Conservation (phyloP, 192 early-diverging fungal species). For the Paraglomus occultum region DNA sequence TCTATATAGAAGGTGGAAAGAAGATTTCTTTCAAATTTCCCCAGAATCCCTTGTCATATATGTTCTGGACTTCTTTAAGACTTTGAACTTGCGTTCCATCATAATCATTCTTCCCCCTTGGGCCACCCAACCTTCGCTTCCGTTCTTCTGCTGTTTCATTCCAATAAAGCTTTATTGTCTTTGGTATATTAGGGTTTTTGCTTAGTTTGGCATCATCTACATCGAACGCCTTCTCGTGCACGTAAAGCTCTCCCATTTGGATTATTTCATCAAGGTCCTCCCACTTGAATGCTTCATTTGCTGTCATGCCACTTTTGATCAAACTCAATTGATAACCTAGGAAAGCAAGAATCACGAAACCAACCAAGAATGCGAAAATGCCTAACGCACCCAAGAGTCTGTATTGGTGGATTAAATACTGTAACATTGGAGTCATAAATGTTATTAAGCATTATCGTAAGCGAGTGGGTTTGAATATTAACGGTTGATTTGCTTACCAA, state of each 20-base stretch:
- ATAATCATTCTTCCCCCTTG: conserved; percentile 9
- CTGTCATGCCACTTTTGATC: conserved; percentile 44
- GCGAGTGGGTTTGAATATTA: background rate
- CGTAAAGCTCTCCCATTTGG: conserved; percentile 40
- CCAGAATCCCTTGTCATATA: conserved; percentile 38
- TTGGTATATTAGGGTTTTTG: background rate
- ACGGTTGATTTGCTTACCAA: conserved; percentile 37
- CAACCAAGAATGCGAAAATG: conserved; percentile 44
- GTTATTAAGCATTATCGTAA: background rate
- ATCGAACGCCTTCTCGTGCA: conserved; percentile 5
- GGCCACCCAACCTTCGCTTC: background rate
- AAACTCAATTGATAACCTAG: conserved; percentile 50
- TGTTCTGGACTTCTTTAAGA: conserved; percentile 38
- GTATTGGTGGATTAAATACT: conserved; percentile 53
- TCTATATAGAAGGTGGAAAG: conserved; percentile 29
- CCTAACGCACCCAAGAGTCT: conserved; percentile 49
- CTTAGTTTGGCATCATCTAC: background rate
- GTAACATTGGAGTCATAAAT: background rate
- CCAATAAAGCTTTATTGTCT: background rate
- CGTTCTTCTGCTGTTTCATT: background rate
- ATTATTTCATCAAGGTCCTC: conserved; percentile 51
- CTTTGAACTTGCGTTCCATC: conserved; percentile 15
- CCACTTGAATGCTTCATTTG: conserved; percentile 59
- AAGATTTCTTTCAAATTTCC: conserved; percentile 34
- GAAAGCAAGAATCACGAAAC: conserved; percentile 50